Percentiles rank a stretch among this genome's conserved stretches.
Conservation (phyloP, 306 rosid species). For the Bauhinia variegata region DNA sequence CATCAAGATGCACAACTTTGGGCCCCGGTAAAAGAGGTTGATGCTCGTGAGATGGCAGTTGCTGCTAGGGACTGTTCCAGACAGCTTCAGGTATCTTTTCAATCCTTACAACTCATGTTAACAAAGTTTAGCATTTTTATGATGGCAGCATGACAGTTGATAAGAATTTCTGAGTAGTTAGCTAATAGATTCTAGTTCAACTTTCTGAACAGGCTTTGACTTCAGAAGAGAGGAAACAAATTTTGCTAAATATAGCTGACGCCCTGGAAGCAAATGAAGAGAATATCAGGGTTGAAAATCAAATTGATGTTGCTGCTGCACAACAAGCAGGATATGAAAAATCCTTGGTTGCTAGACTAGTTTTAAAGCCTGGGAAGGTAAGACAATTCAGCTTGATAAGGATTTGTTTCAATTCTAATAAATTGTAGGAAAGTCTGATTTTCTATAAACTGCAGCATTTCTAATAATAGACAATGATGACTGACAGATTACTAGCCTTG, state of each 20-base stretch:
- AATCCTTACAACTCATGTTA: constrained; percentile 7
- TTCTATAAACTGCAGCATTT: constrained; percentile 17
- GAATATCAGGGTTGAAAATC: constrained; percentile 74
- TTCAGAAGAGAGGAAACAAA: constrained; percentile 74
- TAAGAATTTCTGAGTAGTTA: constrained; percentile 22
- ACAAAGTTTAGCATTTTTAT: neutral
- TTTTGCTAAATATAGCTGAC: constrained; percentile 87
- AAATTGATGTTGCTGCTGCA: constrained; percentile 80
- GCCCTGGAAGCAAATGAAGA: constrained; percentile 78
- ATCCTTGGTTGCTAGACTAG: constrained; percentile 79
- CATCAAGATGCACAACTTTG: constrained; percentile 88
- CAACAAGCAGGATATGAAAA: constrained; percentile 80
- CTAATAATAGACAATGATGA: constrained; percentile 38
- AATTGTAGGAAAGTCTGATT: constrained; percentile 3
- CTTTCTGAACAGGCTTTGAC: constrained; percentile 65
- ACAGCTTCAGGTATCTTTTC: constrained; percentile 74
- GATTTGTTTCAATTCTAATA: constrained; percentile 23
- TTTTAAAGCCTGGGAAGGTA: constrained; percentile 84
- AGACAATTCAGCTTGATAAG: constrained; percentile 25
- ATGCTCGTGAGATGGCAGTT: constrained; percentile 89
- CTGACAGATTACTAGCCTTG: constrained; percentile 80
- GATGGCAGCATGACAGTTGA: constrained; percentile 1
- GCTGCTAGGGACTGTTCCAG: constrained; percentile 97
- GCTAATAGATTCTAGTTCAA: constrained; percentile 19
- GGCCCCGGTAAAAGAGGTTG: constrained; percentile 65